Conservation (phyloP, 768 basidiomycete genomes). For the Sporobolomyces roseus region DNA sequence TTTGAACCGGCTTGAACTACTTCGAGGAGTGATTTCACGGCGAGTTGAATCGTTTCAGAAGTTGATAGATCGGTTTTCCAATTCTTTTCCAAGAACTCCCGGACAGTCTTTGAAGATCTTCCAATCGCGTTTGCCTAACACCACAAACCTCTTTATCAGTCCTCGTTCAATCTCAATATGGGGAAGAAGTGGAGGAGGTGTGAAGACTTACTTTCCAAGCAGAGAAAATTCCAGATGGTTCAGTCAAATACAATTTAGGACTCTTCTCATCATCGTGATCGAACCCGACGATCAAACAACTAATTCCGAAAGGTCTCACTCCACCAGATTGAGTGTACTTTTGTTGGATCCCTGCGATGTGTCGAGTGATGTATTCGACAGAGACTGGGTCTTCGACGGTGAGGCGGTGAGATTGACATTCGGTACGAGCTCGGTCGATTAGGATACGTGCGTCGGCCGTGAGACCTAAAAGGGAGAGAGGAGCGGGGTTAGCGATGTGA, state of each 20-base stretch:
- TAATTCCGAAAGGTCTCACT: slow-evolving; percentile 95
- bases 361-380: slow-evolving; percentile 95
- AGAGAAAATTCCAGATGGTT: slow-evolving; percentile 95
- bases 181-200: too few relatives aligned
- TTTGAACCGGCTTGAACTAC: slow-evolving; percentile 99
- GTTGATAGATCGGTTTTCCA: slow-evolving; percentile 83
- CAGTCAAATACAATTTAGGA: slow-evolving; percentile 91
- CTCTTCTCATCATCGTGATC: slow-evolving; percentile 76
- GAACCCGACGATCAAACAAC: slow-evolving; percentile 93
- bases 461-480: slow-evolving; percentile 59
- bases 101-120: slow-evolving; percentile 94
- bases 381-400: slow-evolving; percentile 98
- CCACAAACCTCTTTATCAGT: too few relatives aligned
- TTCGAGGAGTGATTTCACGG: slow-evolving; percentile 90
- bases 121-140: slow-evolving; percentile 91
- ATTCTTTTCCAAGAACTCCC: slow-evolving; percentile 97
- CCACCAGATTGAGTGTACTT: slow-evolving; percentile 99
- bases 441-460: slow-evolving; percentile 96
- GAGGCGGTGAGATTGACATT: slow-evolving; percentile 94
- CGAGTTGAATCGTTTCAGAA: slow-evolving; percentile 88
- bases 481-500: too few relatives aligned
- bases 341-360: slow-evolving; percentile 98
- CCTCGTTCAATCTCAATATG: too few relatives aligned
- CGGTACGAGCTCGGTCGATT: slow-evolving; percentile 95
- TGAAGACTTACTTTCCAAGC: slow-evolving; percentile 79